These are phyloP conservation scores for Oryza meyeriana DNA, from an alignment of 176 grass and related monocot genomes.

Conservation along the genomic window DNA sequence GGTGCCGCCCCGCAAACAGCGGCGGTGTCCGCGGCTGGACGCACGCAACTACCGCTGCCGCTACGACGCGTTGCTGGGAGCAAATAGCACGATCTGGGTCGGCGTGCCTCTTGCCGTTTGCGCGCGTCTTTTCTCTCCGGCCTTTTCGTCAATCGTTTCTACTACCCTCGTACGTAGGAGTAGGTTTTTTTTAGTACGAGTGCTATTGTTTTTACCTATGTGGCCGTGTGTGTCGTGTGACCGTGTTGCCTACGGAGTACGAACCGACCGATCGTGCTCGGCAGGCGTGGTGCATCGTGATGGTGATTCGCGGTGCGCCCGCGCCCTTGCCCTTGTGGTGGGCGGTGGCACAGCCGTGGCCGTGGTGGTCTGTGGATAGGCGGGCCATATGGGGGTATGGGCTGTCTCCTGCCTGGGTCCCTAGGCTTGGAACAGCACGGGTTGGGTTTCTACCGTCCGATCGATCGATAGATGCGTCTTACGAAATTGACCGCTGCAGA, in stretches of 20 bases:
- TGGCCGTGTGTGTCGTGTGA: background rate
- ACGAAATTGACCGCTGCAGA: background rate
- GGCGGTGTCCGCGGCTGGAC: constrained; percentile 31
- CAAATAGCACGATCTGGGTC: background rate
- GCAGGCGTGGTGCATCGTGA: background rate
- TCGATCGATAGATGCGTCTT: background rate
- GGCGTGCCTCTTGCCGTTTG: background rate
- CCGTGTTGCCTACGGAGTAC: too few species aligned
- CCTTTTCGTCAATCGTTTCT: background rate
- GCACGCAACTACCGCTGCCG: background rate
- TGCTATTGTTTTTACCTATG: background rate
- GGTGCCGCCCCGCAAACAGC: constrained; percentile 34
- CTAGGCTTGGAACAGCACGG: background rate
- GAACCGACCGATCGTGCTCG: too few species aligned
- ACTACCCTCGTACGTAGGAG: background rate
- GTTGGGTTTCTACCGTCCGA: background rate
- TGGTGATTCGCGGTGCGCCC: background rate
- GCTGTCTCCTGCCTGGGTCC: background rate
- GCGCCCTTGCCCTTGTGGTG: background rate
- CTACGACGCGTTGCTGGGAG: background rate
- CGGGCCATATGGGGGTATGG: background rate
- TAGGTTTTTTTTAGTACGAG: background rate
- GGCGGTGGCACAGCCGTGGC: too few species aligned
- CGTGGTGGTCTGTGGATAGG: background rate
- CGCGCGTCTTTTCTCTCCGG: background rate